phyloP scores from a whole-genome alignment of 192 early-diverging fungal genomes.

The Pilaira anomala region DNA sequence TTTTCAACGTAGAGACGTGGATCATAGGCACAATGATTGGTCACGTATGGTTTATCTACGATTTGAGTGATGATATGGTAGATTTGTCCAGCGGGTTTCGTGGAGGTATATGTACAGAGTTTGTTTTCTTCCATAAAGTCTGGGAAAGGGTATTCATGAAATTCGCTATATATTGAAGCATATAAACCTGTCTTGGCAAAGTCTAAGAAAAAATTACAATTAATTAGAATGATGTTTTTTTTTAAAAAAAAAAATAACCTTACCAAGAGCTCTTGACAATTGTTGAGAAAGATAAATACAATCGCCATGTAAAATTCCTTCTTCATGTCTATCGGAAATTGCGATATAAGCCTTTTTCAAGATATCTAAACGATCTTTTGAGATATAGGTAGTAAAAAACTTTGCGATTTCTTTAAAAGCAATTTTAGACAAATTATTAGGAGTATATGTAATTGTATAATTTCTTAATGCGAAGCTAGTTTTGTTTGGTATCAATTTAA shows the following conservation, averaged over 20 bases:
- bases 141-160: conserved; percentile 44
- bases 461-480: conserved; percentile 39
- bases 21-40: conserved; percentile 23
- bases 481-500: conserved; percentile 35
- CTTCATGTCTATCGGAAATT: conserved; percentile 41
- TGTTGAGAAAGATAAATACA: conserved; percentile 57
- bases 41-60: conserved; percentile 35
- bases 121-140: conserved; percentile 65
- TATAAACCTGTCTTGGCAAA: conserved; percentile 60
- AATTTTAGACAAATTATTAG: neutral
- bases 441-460: neutral
- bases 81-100: conserved; percentile 12
- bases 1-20: conserved; percentile 40
- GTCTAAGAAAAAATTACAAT: conserved; percentile 30
- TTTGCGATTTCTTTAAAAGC: conserved; percentile 13
- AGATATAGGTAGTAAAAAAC: conserved; percentile 58
- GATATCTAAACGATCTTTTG: conserved; percentile 51
- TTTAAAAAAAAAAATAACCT: neutral
- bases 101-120: conserved; percentile 43
- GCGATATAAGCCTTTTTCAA: conserved; percentile 62
- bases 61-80: neutral
- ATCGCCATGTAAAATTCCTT: conserved; percentile 42
- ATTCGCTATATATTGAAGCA: conserved; percentile 35
- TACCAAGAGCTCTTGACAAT: conserved; percentile 54
- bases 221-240: too few relatives aligned